A percentile compares a stretch with the other conserved stretches of the same genome.
phyloP scores from a whole-genome alignment of 352 stramenopile genomes.

The Globisporangium carolinianum region DNA sequence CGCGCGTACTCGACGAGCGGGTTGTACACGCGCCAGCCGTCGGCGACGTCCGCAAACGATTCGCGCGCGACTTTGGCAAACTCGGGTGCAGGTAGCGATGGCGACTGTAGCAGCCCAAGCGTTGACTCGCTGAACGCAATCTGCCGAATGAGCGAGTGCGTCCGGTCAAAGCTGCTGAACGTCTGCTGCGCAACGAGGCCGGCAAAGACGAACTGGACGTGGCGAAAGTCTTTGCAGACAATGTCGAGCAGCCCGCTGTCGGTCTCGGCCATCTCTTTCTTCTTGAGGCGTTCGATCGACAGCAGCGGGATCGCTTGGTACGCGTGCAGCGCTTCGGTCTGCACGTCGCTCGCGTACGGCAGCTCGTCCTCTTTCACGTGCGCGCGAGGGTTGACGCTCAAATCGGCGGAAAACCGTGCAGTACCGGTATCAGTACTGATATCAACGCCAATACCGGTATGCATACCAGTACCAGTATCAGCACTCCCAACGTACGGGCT shows the following conservation, averaged over 20 bases:
- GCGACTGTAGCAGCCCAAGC: conserved; percentile 11
- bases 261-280: conserved; percentile 67
- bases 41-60: conserved; percentile 32
- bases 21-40: conserved; percentile 72
- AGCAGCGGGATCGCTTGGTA: conserved; percentile 71
- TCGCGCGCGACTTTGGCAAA: conserved; percentile 66
- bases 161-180: conserved; percentile 71
- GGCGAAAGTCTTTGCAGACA: conserved; percentile 77
- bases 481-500: conserved; percentile 23
- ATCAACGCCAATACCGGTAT: background rate
- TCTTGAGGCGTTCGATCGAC: conserved; percentile 66
- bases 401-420: conserved; percentile 13
- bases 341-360: conserved; percentile 34
- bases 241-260: conserved; percentile 68
- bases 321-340: conserved; percentile 26
- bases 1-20: conserved; percentile 59
- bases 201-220: conserved; percentile 68
- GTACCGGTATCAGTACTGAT: background rate
- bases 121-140: conserved; percentile 45
- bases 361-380: conserved; percentile 36
- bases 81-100: conserved; percentile 18
- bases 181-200: conserved; percentile 72
- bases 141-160: conserved; percentile 49
- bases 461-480: background rate
- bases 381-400: conserved; percentile 17